Percentiles rank a stretch among this genome's conserved stretches.
These are phyloP conservation scores for Plasmodium falciparum DNA, from an alignment of 169 alveolate species.

Conservation along the genomic window DNA sequence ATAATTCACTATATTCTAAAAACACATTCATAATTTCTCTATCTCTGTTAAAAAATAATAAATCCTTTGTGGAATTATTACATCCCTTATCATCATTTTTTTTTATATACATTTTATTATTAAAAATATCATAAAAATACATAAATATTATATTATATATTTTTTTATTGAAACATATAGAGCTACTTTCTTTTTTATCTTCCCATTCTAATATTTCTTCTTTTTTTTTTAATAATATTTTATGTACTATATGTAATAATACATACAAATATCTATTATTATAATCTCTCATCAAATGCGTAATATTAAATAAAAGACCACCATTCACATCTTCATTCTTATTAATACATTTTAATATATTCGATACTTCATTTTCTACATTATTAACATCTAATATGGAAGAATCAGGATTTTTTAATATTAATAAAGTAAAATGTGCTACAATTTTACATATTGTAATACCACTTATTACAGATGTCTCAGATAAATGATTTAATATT, in stretches of 20 bases:
- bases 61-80: constrained; percentile 1
- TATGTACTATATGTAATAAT: constrained; percentile 26
- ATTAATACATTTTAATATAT: background rate
- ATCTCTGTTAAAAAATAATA: constrained; percentile 52
- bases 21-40: constrained; percentile 66
- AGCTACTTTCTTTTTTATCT: background rate
- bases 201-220: background rate
- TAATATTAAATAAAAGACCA: background rate
- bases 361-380: background rate
- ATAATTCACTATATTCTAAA: constrained; percentile 43
- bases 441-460: constrained; percentile 52
- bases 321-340: background rate
- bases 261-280: constrained; percentile 9
- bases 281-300: no score
- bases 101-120: background rate
- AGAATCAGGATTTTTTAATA: background rate
- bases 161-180: background rate
- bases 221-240: constrained; percentile 36
- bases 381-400: background rate
- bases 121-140: constrained; percentile 39
- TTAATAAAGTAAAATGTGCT: constrained; percentile 7
- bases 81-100: background rate
- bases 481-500: constrained; percentile 50
- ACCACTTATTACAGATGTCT: constrained; percentile 66
- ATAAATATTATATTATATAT: constrained; percentile 51